Evolutionary conservation across 352 stramenopile genomes (phyloP).

Genomic region (Pythium sukuiense): DNA sequence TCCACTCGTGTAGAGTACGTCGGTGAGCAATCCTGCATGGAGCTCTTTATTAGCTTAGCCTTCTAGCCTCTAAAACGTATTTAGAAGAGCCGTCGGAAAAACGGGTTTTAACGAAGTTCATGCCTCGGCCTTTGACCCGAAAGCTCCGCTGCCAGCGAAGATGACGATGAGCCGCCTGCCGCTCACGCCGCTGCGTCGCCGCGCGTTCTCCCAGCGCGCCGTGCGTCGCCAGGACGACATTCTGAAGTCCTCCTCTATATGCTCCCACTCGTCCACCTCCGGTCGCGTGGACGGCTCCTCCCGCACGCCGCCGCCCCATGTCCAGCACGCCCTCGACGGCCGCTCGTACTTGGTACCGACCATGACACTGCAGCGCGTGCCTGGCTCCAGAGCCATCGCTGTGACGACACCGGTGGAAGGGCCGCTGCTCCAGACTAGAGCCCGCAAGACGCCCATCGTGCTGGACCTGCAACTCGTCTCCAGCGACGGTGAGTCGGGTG

Average conservation of each 20-base stretch:
- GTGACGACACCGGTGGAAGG: slow-evolving; percentile 28
- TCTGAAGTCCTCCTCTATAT: slow-evolving; percentile 33
- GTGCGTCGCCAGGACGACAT: slow-evolving; percentile 45
- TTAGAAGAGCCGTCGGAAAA: neutral
- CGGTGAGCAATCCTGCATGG: too few relatives aligned
- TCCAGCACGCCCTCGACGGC: slow-evolving; percentile 52
- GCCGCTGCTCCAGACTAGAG: slow-evolving; percentile 43
- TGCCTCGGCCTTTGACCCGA: neutral
- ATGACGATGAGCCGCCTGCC: slow-evolving; percentile 17
- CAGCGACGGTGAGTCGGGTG: slow-evolving; percentile 47
- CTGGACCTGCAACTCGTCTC: slow-evolving; percentile 74
- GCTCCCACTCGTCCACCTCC: slow-evolving; percentile 9
- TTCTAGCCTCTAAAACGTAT: neutral
- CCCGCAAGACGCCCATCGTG: slow-evolving; percentile 60
- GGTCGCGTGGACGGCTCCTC: neutral
- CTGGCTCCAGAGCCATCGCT: slow-evolving; percentile 18
- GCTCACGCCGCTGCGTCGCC: slow-evolving; percentile 22
- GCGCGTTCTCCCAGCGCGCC: slow-evolving; percentile 66
- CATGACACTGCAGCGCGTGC: slow-evolving; percentile 48
- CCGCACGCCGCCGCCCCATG: slow-evolving; percentile 18
- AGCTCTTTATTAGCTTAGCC: neutral
- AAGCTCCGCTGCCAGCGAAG: neutral
- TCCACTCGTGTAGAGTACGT: too few relatives aligned
- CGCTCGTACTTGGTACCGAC: slow-evolving; percentile 76
- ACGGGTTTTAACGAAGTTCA: neutral